Percentiles rank a stretch among this genome's conserved stretches.
Evolutionary conservation across 345 rosid species (phyloP).

Genomic region (Eucalyptus sp.): DNA sequence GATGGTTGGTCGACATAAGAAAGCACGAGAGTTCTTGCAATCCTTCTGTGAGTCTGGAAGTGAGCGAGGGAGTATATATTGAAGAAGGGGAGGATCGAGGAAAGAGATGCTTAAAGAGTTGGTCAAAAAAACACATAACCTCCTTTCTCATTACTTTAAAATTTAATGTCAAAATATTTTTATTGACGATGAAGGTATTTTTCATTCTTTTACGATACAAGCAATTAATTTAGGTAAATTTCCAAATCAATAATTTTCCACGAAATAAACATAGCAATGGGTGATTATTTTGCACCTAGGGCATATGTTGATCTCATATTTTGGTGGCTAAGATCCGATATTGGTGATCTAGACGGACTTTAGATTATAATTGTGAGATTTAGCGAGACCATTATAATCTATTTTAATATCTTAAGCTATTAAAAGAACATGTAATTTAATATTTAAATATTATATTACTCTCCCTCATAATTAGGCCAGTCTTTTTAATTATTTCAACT

Average conservation of each 20-base stretch:
- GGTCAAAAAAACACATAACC: not conserved
- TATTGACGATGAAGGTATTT: not conserved
- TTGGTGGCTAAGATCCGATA: not conserved
- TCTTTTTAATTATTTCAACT: no score
- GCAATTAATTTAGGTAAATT: not conserved
- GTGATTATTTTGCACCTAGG: not conserved
- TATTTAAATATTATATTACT: no score
- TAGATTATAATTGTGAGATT: not conserved
- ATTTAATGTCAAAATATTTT: not conserved
- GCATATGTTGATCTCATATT: not conserved
- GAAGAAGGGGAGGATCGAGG: not conserved
- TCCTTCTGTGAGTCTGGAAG: not conserved
- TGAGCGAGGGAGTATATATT: not conserved
- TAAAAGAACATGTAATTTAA: no score
- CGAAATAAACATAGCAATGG: not conserved
- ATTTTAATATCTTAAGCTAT: no score
- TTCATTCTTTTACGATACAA: not conserved
- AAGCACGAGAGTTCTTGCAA: not conserved
- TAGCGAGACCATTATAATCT: accelerated
- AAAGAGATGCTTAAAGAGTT: not conserved
- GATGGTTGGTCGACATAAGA: not conserved
- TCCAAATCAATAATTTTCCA: not conserved
- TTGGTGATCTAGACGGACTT: not conserved
- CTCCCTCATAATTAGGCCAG: no score
- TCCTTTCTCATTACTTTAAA: not conserved